A percentile compares a stretch with the other conserved stretches of the same genome.
These are phyloP conservation scores for Mayamaea pseudoterrestris DNA, from an alignment of 108 stramenopile genomes.

Conservation along the genomic window DNA sequence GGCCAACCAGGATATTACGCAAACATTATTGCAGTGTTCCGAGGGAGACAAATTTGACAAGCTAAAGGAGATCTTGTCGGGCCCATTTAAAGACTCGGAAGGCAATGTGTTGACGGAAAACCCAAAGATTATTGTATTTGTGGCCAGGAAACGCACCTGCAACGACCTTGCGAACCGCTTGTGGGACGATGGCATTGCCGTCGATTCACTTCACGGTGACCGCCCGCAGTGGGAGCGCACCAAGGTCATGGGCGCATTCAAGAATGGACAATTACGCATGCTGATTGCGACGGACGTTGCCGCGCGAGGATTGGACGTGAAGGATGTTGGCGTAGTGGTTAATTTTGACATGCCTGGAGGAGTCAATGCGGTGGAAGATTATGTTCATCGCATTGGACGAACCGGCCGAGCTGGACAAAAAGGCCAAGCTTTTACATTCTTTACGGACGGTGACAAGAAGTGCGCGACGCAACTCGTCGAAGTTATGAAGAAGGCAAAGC, in stretches of 20 bases:
- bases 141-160: constrained; percentile 79
- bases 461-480: constrained; percentile 72
- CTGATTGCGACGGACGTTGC: constrained; percentile 98
- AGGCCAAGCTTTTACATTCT: constrained; percentile 84
- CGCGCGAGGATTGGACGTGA: constrained; percentile 95
- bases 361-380: constrained; percentile 82
- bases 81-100: constrained; percentile 50
- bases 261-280: constrained; percentile 72
- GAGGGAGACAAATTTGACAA: constrained; percentile 89
- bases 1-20: constrained; percentile 89
- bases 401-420: constrained; percentile 93
- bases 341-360: constrained; percentile 95
- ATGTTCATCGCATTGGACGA: constrained; percentile 90
- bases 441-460: constrained; percentile 75
- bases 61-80: constrained; percentile 80
- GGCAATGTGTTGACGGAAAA: constrained; percentile 17
- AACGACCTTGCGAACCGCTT: constrained; percentile 79
- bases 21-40: constrained; percentile 81
- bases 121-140: constrained; percentile 81
- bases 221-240: constrained; percentile 93
- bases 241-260: constrained; percentile 91
- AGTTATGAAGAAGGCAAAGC: constrained; percentile 70
- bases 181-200: constrained; percentile 86
- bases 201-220: constrained; percentile 96
- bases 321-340: constrained; percentile 93